Conservation (phyloP, 73 alveolate genomes). For the Paramecium caudatum region DNA sequence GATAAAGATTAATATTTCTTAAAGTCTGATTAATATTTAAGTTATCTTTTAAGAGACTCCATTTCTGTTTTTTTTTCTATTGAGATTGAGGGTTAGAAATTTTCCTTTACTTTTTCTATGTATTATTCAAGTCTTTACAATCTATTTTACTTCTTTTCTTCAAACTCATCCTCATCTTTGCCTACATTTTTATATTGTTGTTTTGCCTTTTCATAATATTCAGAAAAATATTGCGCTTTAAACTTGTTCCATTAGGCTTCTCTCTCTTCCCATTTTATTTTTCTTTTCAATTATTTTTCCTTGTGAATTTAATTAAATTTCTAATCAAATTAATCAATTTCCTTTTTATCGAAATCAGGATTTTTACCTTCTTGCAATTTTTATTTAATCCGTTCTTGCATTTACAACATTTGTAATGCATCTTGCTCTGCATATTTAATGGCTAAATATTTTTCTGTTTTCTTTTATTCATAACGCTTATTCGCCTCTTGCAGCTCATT, state of each 20-base stretch:
- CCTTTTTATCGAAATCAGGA: conserved; percentile 69
- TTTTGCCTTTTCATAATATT: conserved; percentile 37
- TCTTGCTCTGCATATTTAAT: conserved; percentile 45
- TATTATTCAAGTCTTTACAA: background rate
- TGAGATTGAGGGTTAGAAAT: conserved; percentile 9
- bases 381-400: conserved; percentile 41
- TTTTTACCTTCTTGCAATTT: conserved; percentile 44
- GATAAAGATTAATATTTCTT: conserved; percentile 43
- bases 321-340: conserved; percentile 58
- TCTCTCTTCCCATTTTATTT: conserved; percentile 15
- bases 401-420: background rate
- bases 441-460: conserved; percentile 57
- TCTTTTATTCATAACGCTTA: conserved; percentile 30
- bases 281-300: background rate
- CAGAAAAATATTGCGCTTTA: conserved; percentile 57
- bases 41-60: background rate
- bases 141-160: background rate
- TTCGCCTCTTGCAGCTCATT: conserved; percentile 45
- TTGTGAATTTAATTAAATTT: conserved; percentile 58
- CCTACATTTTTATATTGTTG: background rate
- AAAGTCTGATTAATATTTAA: conserved; percentile 59
- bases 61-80: conserved; percentile 22
- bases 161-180: background rate
- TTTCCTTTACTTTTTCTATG: background rate
- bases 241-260: conserved; percentile 61